A percentile compares a stretch with the other conserved stretches of the same genome.
Evolutionary conservation across 306 rosid genomes (phyloP).

Genomic region (Begonia loranthoides): DNA sequence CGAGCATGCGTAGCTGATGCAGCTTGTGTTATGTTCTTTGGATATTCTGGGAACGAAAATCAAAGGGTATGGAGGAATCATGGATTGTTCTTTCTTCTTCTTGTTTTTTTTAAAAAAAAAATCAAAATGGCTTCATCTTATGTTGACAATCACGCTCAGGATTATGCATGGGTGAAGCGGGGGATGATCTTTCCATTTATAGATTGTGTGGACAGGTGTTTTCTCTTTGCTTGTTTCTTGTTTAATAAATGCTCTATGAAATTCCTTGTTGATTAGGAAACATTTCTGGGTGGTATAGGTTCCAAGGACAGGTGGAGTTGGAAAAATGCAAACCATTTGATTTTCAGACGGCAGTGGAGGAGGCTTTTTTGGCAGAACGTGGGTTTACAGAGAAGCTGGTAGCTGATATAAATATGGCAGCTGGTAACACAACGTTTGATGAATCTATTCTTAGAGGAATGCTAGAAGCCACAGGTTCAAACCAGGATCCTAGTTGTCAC

Average conservation of each 20-base stretch:
- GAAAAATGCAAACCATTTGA: constrained; percentile 43
- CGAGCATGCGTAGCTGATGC: constrained; percentile 86
- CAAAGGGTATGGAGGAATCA: constrained; percentile 52
- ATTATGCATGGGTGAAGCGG: constrained; percentile 92
- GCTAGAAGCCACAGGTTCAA: constrained; percentile 53
- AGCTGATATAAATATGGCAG: constrained; percentile 87
- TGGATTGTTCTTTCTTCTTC: constrained; percentile 10
- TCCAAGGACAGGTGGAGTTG: constrained; percentile 71
- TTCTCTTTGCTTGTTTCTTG: constrained; percentile 3
- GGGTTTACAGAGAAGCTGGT: constrained; percentile 88
- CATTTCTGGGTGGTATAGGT: constrained; percentile 38
- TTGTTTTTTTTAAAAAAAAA: neutral
- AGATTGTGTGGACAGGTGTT: constrained; percentile 78
- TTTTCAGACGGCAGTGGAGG: constrained; percentile 84
- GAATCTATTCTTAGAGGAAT: constrained; percentile 44
- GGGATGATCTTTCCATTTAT: constrained; percentile 86
- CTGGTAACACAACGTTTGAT: constrained; percentile 49
- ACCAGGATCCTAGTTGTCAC: constrained; percentile 47
- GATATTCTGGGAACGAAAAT: constrained; percentile 61
- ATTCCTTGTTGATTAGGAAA: constrained; percentile 15
- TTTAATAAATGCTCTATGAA: neutral
- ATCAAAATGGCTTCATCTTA: neutral
- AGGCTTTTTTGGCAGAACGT: constrained; percentile 86
- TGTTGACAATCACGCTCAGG: constrained; percentile 50
- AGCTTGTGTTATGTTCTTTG: constrained; percentile 97